Evolutionary conservation across 2,329 filamentous ascomycete genomes (phyloP).

Genomic region (Dichotomopilus funicola): DNA sequence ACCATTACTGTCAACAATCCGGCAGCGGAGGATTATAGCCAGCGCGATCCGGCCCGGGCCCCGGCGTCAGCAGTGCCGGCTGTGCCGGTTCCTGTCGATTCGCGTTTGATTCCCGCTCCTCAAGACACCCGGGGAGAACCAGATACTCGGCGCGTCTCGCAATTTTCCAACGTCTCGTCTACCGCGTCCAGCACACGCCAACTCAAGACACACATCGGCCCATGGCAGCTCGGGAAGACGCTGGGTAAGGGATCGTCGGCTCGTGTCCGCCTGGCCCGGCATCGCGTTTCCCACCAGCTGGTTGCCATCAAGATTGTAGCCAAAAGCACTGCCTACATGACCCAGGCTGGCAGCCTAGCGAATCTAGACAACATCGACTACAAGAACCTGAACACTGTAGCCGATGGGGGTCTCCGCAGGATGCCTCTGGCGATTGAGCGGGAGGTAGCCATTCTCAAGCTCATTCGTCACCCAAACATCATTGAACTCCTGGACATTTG

Average conservation of each 20-base stretch:
- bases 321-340: conserved; percentile 70
- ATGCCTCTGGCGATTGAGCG: conserved; percentile 88
- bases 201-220: conserved; percentile 72
- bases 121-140: conserved; percentile 25
- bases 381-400: conserved; percentile 43
- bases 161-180: conserved; percentile 33
- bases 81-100: conserved; percentile 2
- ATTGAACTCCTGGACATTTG: conserved; percentile 94
- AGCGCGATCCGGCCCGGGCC: neutral
- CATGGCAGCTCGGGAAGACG: conserved; percentile 86
- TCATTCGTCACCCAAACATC: conserved; percentile 91
- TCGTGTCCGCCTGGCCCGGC: conserved; percentile 77
- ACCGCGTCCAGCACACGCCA: conserved; percentile 29
- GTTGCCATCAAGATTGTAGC: conserved; percentile 96
- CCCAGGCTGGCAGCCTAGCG: conserved; percentile 78
- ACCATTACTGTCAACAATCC: neutral
- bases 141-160: conserved; percentile 34
- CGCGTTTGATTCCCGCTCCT: conserved; percentile 29
- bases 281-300: conserved; percentile 68
- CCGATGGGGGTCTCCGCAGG: conserved; percentile 52
- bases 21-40: conserved; percentile 6
- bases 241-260: conserved; percentile 87
- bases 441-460: conserved; percentile 94
- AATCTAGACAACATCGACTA: conserved; percentile 70
- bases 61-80: conserved; percentile 1